Evolutionary conservation across 441 rosid species (phyloP), one percentile per base, ranked within the genome.

Genomic region (Macaranga tanarius): DNA sequence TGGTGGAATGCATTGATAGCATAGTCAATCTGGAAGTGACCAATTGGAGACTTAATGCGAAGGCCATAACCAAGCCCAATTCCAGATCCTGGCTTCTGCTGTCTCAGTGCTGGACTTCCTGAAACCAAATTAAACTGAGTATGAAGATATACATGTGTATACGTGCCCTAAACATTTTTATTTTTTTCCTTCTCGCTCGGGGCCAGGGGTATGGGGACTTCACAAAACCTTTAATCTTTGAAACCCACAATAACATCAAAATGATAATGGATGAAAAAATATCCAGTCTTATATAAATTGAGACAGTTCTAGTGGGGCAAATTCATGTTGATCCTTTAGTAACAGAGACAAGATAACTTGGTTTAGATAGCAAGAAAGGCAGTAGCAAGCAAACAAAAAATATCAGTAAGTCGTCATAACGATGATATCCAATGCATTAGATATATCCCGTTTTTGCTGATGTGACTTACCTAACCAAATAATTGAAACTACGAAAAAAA

Each of bases 41-140:
- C 97, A 15, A 87, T 22, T 15, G 92, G 93, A 81, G 96, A 85
- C 84, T 89, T 92, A 70, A 87, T 87, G 20, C 96, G 92, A 72
- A 95, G 75, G 31, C 96, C 93, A 40, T 95, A 92, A 57, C 97
- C 97, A 28, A 87, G 67, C 60, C 99, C 99, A 68, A 87, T 73
- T 55, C 99, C 97, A 23, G 87, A 87, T 56, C 99, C 99, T 2
- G 95, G 97, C 77, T 95, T 95, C 40, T 97, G 89, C 40, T 82
- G 96, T 71, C 99, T 90, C 66, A 83, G 42, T 1, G 97, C 87
- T 62, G 97, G 97, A 84, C 90, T 92, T 82, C 97, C 99, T 95
- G 89, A 76, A 86, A 79, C 58, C 42, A 75, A 34, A 48, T 55
- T 15, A 67, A 70, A 78, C 31, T 20, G 62, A 75, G 70, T 38